Evolutionary conservation across 805 yeast genomes (phyloP).

Genomic region (Wickerhamiella sorbophila): DNA sequence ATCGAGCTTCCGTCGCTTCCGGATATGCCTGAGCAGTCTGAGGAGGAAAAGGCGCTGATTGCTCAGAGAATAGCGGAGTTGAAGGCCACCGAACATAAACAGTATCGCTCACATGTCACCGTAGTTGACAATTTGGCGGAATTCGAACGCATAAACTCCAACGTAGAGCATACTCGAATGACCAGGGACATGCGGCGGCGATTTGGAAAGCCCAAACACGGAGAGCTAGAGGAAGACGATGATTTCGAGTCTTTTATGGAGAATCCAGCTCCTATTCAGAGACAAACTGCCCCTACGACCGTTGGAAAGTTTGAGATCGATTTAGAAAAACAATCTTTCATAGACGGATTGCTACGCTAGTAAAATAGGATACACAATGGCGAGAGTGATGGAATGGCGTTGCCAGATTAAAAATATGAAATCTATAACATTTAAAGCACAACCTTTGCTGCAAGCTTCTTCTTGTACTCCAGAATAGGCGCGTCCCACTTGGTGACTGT

Average conservation of each 20-base stretch:
- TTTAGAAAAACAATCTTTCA: constrained; percentile 7
- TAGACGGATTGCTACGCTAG: constrained; percentile 8
- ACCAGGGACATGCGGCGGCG: constrained; percentile 4
- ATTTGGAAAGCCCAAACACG: constrained; percentile 3
- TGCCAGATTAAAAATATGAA: too few species aligned
- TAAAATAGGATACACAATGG: too few species aligned
- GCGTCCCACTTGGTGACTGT: constrained; percentile 97
- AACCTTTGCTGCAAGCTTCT: constrained; percentile 80
- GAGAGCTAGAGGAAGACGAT: constrained; percentile 12
- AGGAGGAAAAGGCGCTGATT: constrained; percentile 3
- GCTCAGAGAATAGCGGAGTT: constrained; percentile 5
- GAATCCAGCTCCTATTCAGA: not conserved
- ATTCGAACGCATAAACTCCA: constrained; percentile 3
- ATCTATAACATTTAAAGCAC: constrained; percentile 8
- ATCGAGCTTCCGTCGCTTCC: not conserved
- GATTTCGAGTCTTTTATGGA: constrained; percentile 19
- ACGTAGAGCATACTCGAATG: constrained; percentile 2
- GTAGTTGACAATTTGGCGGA: not conserved
- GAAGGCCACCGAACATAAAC: constrained; percentile 1
- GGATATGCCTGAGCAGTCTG: constrained; percentile 1
- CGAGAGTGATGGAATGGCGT: not conserved
- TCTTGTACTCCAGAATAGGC: constrained; percentile 78
- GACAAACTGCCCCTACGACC: not conserved
- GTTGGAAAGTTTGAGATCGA: constrained; percentile 1
- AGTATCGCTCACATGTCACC: not conserved